Percentiles rank a stretch among this genome's conserved stretches.
Evolutionary conservation across 2,329 filamentous ascomycete species (phyloP).

Genomic region (Dactylonectria macrodidyma): DNA sequence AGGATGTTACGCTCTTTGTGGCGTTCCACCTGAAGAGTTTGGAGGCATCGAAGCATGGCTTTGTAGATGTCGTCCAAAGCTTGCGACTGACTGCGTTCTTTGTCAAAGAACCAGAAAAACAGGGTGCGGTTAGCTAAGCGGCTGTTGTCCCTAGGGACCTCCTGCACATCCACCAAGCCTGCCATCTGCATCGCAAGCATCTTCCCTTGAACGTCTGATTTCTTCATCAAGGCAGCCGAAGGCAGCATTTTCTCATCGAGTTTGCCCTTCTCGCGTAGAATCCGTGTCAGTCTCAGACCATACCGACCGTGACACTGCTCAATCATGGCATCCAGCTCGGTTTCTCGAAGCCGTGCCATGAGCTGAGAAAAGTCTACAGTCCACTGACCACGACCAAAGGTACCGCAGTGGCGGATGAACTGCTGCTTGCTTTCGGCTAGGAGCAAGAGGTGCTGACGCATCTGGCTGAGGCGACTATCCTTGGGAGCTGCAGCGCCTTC

Average conservation of each 20-base stretch:
- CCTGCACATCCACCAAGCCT: slow-evolving; percentile 91
- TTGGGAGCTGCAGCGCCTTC: slow-evolving; percentile 61
- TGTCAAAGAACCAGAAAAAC: slow-evolving; percentile 94
- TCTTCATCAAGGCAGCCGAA: slow-evolving; percentile 84
- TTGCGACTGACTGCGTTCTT: slow-evolving; percentile 77
- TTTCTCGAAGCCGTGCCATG: slow-evolving; percentile 78
- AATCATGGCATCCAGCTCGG: slow-evolving; percentile 87
- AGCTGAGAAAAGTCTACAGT: slow-evolving; percentile 86
- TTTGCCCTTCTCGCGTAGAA: slow-evolving; percentile 89
- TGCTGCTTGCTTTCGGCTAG: slow-evolving; percentile 78
- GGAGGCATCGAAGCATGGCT: slow-evolving; percentile 86
- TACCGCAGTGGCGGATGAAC: slow-evolving; percentile 79
- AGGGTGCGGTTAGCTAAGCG: slow-evolving; percentile 87
- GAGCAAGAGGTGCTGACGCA: slow-evolving; percentile 81
- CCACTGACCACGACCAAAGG: slow-evolving; percentile 79
- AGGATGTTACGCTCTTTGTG: slow-evolving; percentile 80
- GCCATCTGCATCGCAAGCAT: slow-evolving; percentile 89
- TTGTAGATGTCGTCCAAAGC: slow-evolving; percentile 90
- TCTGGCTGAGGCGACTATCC: slow-evolving; percentile 67
- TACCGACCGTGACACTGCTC: slow-evolving; percentile 82
- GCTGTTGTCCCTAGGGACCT: slow-evolving; percentile 90
- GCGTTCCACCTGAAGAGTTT: slow-evolving; percentile 84
- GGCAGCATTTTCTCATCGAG: slow-evolving; percentile 94
- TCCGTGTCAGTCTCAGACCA: slow-evolving; percentile 86
- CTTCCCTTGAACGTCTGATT: slow-evolving; percentile 86